phyloP scores from a whole-genome alignment of 148 eudicot species.

The Amaranthus hypochondriacus region DNA sequence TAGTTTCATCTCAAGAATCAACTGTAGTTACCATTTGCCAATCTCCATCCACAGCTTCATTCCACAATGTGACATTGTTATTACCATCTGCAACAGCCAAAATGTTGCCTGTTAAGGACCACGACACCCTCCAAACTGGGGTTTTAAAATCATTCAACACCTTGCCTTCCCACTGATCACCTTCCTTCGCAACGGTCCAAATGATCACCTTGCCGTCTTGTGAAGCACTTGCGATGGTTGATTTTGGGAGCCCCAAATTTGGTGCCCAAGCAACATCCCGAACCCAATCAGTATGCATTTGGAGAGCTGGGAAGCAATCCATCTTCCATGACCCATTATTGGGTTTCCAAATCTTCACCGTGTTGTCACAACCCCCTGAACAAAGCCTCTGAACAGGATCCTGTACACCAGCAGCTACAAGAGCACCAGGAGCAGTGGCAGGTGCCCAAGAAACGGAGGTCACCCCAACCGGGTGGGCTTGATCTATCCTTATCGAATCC shows the following conservation, averaged over 20 bases:
- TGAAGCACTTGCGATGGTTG: constrained; percentile 89
- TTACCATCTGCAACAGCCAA: constrained; percentile 93
- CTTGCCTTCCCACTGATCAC: constrained; percentile 91
- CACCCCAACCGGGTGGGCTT: constrained; percentile 94
- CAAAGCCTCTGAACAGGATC: constrained; percentile 78
- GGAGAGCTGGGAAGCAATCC: constrained; percentile 95
- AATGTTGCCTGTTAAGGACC: constrained; percentile 91
- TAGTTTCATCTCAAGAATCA: constrained; percentile 40
- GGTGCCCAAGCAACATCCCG: constrained; percentile 98
- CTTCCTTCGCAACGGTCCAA: constrained; percentile 79
- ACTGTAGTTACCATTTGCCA: constrained; percentile 78
- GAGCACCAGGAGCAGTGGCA: constrained; percentile 72
- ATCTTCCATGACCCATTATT: constrained; percentile 78
- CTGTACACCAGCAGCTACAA: constrained; percentile 56
- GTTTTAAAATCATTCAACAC: constrained; percentile 75
- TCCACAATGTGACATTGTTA: constrained; percentile 79
- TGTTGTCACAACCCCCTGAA: constrained; percentile 92
- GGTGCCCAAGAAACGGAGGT: constrained; percentile 97
- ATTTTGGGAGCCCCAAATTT: constrained; percentile 88
- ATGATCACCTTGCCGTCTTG: constrained; percentile 87
- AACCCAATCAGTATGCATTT: constrained; percentile 79
- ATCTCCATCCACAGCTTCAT: constrained; percentile 87
- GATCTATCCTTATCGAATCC: constrained; percentile 80
- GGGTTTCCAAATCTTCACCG: constrained; percentile 87
- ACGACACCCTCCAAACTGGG: constrained; percentile 95